A percentile compares a stretch with the other conserved stretches of the same genome.
phyloP scores from a whole-genome alignment of 768 basidiomycete species.

The Dacryopinax spathularia region DNA sequence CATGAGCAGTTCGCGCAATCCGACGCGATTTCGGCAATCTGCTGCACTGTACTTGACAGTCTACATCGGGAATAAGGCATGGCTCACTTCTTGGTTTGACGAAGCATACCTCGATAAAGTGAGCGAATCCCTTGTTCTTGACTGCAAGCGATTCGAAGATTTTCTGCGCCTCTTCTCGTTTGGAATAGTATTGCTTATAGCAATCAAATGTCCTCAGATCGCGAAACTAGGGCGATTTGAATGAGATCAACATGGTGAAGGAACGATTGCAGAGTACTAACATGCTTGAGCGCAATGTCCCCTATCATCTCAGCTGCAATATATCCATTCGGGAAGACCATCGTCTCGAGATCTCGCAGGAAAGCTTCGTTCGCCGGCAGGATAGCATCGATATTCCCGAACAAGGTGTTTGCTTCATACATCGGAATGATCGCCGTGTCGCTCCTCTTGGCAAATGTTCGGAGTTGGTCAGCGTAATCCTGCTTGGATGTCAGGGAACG shows the following conservation, averaged over 20 bases:
- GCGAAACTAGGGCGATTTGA: conserved; percentile 38
- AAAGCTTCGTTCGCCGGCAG: conserved; percentile 83
- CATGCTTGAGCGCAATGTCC: conserved; percentile 69
- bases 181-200: conserved; percentile 81
- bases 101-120: conserved; percentile 68
- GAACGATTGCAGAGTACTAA: conserved; percentile 15
- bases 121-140: conserved; percentile 61
- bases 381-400: conserved; percentile 85
- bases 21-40: conserved; percentile 65
- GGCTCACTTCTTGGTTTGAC: background rate
- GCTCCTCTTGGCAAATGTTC: conserved; percentile 69
- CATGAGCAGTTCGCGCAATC: conserved; percentile 82
- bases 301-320: conserved; percentile 53
- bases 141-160: conserved; percentile 75
- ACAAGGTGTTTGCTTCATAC: conserved; percentile 86
- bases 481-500: conserved; percentile 10
- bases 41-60: conserved; percentile 73
- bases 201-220: conserved; percentile 73
- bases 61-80: conserved; percentile 25
- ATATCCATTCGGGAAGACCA: conserved; percentile 47
- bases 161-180: conserved; percentile 80
- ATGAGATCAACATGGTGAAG: background rate
- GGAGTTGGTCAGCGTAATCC: conserved; percentile 84
- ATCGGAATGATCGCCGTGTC: conserved; percentile 74
- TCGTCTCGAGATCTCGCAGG: conserved; percentile 64